Evolutionary conservation across 805 yeast species (phyloP), one percentile per base, ranked within the genome.

Genomic region (Saccharomycopsis sp.): DNA sequence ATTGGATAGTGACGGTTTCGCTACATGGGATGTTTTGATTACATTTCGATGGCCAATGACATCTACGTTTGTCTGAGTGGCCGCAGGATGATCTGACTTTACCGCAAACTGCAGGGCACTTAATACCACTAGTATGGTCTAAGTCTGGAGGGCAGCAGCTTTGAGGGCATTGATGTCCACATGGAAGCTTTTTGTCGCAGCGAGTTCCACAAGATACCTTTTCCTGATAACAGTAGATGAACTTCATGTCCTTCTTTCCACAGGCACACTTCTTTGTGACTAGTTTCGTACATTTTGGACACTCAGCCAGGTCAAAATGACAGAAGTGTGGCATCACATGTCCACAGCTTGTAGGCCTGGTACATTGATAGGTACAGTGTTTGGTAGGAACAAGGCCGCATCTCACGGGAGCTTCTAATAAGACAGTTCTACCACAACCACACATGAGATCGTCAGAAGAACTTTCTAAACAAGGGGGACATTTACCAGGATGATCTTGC

Each of bases 381-480:
- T 71, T 75, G 0, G 89, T 81, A 0, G 61, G 59, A 3, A 19
- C 25, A 5, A 51, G 29, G 14, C 96, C 96, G 73, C 97, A 89
- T 63, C 96, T 74, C 8, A 89, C 89, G 0, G 97, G 97, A 0
- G 96, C 96, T 20, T 77, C 78, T 7, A 60, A 57, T 3, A 89
- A 76, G 2, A 87, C 78, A 0, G 96, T 89, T 62, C 78, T 76
- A 2, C 96, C 96, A 74, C 97, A 89, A 54, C 85, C 79, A 67
- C 97, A 89, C 2, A 83, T 80, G 64, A 87, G 73, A 68, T 89
- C 96, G 19, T 87, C 89, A 47, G 84, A 81, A n/a, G 87, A 79
- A 3, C 93, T 85, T 66, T 89, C 96, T 54, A 87, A 69, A 68
- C 97, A 89, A 12, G 91, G 87, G 2, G 83, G 80, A 71, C 96